phyloP scores from a whole-genome alignment of 495 filamentous ascomycete species.

The Elaphomyces granulatus region DNA sequence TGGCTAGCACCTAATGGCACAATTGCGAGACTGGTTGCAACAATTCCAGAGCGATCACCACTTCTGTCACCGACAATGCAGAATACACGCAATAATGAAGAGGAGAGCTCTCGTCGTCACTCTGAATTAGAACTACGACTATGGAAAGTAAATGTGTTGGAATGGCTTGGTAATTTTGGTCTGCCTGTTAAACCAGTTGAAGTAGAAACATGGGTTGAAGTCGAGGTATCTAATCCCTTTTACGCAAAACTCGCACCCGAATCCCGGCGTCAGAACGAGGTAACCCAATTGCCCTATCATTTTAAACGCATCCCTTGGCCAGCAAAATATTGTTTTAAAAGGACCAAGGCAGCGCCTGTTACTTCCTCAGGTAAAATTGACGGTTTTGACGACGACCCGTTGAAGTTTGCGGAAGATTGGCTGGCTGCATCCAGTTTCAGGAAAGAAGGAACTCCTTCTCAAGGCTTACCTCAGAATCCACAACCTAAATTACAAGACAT shows the following conservation, averaged over 20 bases:
- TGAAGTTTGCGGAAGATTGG: conserved; percentile 60
- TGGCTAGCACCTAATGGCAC: conserved; percentile 38
- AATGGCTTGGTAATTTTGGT: conserved; percentile 30
- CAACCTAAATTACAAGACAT: conserved; percentile 17
- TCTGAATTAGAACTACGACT: conserved; percentile 13
- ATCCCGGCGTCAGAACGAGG: conserved; percentile 21
- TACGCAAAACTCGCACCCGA: conserved; percentile 31
- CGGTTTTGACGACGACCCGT: conserved; percentile 34
- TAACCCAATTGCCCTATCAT: conserved; percentile 21
- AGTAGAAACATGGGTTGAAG: conserved; percentile 30
- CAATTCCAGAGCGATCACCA: conserved; percentile 12
- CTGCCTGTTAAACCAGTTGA: conserved; percentile 20
- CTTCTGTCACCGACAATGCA: conserved; percentile 13
- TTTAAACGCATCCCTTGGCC: conserved; percentile 36
- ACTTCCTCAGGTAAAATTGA: conserved; percentile 6
- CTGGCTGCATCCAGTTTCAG: conserved; percentile 24
- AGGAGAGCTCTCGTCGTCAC: conserved; percentile 3
- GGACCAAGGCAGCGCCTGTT: conserved; percentile 14
- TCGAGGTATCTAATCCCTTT: conserved; percentile 35
- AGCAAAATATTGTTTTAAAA: conserved; percentile 32
- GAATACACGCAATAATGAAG: conserved; percentile 4
- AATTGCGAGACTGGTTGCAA: conserved; percentile 28
- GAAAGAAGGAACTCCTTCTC: conserved; percentile 10
- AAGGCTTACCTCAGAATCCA: conserved; percentile 22
- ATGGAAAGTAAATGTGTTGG: conserved; percentile 27